A percentile compares a stretch with the other conserved stretches of the same genome.
These are phyloP conservation scores for Nematocida ironsii DNA, from an alignment of 371 early-diverging fungal genomes.

Conservation along the genomic window DNA sequence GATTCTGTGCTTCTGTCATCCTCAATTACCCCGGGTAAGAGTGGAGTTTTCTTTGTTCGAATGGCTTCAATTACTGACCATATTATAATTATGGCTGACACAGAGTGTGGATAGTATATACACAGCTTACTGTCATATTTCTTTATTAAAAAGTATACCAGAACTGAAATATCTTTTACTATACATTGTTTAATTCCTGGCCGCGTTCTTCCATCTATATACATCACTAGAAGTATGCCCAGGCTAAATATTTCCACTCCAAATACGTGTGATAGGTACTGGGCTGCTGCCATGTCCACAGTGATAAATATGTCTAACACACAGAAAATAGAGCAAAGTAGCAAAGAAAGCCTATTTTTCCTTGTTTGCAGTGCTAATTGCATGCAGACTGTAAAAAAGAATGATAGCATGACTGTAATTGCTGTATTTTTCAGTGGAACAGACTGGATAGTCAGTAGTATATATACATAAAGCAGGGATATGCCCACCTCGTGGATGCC, in stretches of 20 bases:
- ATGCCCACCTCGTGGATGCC: slow-evolving; percentile 20
- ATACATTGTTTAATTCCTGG: slow-evolving; percentile 11
- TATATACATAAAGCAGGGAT: slow-evolving; percentile 12
- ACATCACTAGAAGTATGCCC: slow-evolving; percentile 16
- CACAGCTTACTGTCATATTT: not conserved
- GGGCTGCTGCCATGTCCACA: not conserved
- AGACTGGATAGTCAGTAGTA: not conserved
- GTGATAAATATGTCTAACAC: not conserved
- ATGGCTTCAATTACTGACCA: not conserved
- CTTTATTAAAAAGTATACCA: slow-evolving; percentile 8
- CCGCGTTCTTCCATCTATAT: slow-evolving; percentile 13
- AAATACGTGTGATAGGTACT: not conserved
- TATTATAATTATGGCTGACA: not conserved
- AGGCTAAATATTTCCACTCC: not conserved
- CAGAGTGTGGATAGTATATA: not conserved
- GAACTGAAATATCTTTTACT: not conserved
- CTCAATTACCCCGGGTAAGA: not conserved
- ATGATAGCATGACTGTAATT: not conserved
- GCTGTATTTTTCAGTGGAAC: not conserved
- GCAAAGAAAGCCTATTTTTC: not conserved
- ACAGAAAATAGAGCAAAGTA: slow-evolving; percentile 22
- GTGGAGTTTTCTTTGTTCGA: not conserved
- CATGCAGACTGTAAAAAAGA: slow-evolving; percentile 5
- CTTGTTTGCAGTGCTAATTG: slow-evolving; percentile 1
- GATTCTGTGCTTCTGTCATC: not conserved